A percentile compares a stretch with the other conserved stretches of the same genome.
phyloP scores from a whole-genome alignment of 345 rosid species.

The Leavenworthia alabamica region DNA sequence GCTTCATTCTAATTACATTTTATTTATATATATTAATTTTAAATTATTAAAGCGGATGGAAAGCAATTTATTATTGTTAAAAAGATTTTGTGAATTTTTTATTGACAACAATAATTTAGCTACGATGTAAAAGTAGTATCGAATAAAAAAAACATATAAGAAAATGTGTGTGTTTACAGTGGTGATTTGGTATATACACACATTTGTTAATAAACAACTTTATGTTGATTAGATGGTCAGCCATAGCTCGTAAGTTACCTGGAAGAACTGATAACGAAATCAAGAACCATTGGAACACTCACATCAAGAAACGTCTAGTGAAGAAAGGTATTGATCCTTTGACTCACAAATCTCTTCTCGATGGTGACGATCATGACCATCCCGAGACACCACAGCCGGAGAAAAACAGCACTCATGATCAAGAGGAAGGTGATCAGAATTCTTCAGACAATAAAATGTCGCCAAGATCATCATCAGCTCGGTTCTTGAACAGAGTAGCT shows the following conservation, averaged over 20 bases:
- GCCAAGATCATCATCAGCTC: conserved; percentile 16
- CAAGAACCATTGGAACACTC: conserved; percentile 57
- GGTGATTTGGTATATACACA: neutral
- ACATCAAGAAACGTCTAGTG: conserved; percentile 39
- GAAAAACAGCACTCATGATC: neutral
- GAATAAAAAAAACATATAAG: neutral
- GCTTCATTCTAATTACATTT: neutral
- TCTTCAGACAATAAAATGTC: neutral
- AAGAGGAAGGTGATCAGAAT: neutral
- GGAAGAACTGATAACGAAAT: conserved; percentile 54
- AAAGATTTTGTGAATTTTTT: too few relatives aligned
- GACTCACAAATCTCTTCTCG: conserved; percentile 39
- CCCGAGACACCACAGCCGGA: neutral
- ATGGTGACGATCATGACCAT: neutral
- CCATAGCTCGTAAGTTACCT: conserved; percentile 44
- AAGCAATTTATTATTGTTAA: neutral
- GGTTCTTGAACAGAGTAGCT: conserved; percentile 30
- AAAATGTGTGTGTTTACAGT: neutral
- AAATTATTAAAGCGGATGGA: neutral
- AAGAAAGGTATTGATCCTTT: conserved; percentile 41
- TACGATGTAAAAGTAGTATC: neutral
- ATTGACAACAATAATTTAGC: neutral
- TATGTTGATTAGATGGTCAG: conserved; percentile 47
- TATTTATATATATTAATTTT: neutral
- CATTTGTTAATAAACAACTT: neutral